A percentile compares a stretch with the other conserved stretches of the same genome.
These are phyloP conservation scores for Calonectria henricotiae DNA, from an alignment of 2,329 filamentous ascomycete species.

Conservation along the genomic window DNA sequence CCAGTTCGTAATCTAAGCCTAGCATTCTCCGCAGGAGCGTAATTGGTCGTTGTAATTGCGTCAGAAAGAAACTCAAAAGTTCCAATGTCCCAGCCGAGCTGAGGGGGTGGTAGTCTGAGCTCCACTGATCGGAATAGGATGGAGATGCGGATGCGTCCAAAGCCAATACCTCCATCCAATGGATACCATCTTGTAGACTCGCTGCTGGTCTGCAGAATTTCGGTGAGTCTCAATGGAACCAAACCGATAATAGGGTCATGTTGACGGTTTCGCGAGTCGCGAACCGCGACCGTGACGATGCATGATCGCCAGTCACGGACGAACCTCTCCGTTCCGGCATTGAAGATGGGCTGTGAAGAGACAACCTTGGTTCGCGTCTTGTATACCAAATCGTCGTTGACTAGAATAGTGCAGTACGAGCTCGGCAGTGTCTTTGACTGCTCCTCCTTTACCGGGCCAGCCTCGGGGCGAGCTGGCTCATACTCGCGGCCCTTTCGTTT, in stretches of 20 bases:
- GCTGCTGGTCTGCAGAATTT: slow-evolving; percentile 89
- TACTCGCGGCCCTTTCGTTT: slow-evolving; percentile 89
- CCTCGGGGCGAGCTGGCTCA: slow-evolving; percentile 86
- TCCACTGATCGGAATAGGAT: slow-evolving; percentile 93
- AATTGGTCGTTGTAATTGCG: slow-evolving; percentile 76
- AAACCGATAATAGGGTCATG: slow-evolving; percentile 96
- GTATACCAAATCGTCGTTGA: slow-evolving; percentile 92
- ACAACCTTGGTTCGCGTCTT: slow-evolving; percentile 96
- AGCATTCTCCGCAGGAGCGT: slow-evolving; percentile 76
- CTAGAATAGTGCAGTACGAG: slow-evolving; percentile 92
- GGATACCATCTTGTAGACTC: slow-evolving; percentile 95
- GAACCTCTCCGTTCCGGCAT: slow-evolving; percentile 94
- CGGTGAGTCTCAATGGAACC: slow-evolving; percentile 88
- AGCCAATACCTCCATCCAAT: slow-evolving; percentile 94
- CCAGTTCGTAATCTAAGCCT: slow-evolving; percentile 88
- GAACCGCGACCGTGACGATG: slow-evolving; percentile 89
- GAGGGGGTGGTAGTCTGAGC: slow-evolving; percentile 84
- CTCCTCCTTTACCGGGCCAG: slow-evolving; percentile 90
- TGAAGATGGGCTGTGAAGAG: slow-evolving; percentile 96
- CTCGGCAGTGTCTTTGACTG: slow-evolving; percentile 85
- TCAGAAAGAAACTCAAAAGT: slow-evolving; percentile 91
- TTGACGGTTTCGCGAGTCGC: slow-evolving; percentile 90
- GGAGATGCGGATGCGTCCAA: slow-evolving; percentile 90
- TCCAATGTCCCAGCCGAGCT: slow-evolving; percentile 95
- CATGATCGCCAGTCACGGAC: slow-evolving; percentile 92